Evolutionary conservation across 257 asterid species (phyloP).

Genomic region (Striga asiatica): DNA sequence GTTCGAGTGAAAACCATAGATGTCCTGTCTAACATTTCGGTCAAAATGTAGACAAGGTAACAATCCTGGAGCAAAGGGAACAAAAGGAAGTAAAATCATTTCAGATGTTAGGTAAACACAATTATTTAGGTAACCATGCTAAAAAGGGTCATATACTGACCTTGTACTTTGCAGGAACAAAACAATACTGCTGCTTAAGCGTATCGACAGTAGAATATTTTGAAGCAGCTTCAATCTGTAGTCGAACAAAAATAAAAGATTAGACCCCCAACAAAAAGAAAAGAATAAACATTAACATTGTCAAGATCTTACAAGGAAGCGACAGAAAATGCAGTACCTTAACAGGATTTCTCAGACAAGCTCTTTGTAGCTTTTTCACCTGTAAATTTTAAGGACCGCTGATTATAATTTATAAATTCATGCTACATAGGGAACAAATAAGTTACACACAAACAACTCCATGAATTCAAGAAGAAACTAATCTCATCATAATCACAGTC

Average conservation of each 20-base stretch:
- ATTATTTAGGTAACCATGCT: background rate
- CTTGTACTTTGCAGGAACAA: slow-evolving; percentile 83
- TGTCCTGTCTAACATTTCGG: slow-evolving; percentile 60
- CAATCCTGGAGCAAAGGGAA: slow-evolving; percentile 42
- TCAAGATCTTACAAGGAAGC: background rate
- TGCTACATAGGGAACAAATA: too few relatives aligned
- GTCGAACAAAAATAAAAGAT: slow-evolving; percentile 2
- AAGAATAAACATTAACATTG: background rate
- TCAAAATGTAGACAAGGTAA: slow-evolving; percentile 73
- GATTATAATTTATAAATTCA: slow-evolving; percentile 2
- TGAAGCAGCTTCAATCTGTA: slow-evolving; percentile 77
- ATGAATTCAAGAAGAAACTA: background rate
- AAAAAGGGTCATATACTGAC: slow-evolving; percentile 20
- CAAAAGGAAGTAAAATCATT: background rate
- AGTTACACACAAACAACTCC: background rate
- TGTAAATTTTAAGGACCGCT: slow-evolving; percentile 19
- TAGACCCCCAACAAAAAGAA: background rate
- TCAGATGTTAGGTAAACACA: too few relatives aligned
- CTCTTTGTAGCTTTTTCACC: slow-evolving; percentile 92
- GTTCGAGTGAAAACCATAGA: slow-evolving; percentile 94
- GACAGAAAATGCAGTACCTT: slow-evolving; percentile 35
- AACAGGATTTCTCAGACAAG: slow-evolving; percentile 83
- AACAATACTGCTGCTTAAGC: slow-evolving; percentile 64
- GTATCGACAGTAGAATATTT: slow-evolving; percentile 94
- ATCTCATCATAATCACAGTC: background rate